Conservation (phyloP, 2,329 filamentous ascomycete species). For the Trichoderma polysporum region DNA sequence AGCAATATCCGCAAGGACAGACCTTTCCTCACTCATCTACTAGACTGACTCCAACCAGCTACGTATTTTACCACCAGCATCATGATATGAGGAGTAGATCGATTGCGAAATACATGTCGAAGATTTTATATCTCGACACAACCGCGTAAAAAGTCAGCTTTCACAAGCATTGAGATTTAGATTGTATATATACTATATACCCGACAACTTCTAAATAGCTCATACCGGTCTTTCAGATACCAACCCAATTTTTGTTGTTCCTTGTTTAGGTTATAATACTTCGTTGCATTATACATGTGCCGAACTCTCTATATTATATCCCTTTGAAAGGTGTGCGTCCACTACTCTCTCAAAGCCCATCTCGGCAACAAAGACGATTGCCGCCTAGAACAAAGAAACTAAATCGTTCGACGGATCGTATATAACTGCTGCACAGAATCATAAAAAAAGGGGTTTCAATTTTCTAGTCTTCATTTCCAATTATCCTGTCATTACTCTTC, state of each 20-base stretch:
- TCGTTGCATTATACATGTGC: not conserved
- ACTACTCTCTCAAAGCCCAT: not conserved
- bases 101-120: too few species aligned
- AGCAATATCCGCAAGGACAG: too few species aligned
- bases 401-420: too few species aligned
- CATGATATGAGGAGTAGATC: too few species aligned
- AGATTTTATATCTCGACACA: too few species aligned
- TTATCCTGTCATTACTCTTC: not conserved
- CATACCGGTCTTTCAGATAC: not conserved
- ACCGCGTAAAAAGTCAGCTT: too few species aligned
- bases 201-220: fast-evolving
- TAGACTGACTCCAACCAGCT: too few species aligned
- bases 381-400: not conserved
- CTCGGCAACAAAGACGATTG: not conserved
- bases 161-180: too few species aligned
- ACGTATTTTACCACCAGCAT: too few species aligned
- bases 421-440: not conserved
- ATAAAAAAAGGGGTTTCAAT: not conserved
- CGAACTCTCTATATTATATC: not conserved
- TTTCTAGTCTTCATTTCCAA: not conserved
- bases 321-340: not conserved
- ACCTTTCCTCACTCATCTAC: too few species aligned
- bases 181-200: too few species aligned
- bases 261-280: not conserved
- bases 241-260: not conserved